Base-by-base conservation (phyloP, 2,329 filamentous ascomycete genomes). In the Fusarium mundagurra region DNA sequence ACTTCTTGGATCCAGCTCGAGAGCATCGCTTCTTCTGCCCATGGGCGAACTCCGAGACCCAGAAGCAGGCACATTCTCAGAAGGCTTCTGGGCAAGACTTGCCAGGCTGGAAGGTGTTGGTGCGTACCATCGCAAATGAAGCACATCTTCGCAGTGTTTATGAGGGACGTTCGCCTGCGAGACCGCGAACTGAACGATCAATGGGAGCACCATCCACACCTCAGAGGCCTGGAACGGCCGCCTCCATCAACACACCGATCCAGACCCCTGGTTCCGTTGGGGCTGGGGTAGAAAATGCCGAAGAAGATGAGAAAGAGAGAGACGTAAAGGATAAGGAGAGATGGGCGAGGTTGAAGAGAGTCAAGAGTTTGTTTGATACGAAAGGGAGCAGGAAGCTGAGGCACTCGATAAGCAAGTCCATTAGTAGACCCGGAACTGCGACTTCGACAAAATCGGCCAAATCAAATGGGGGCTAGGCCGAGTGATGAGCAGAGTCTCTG, bases 21-120 rank as follows among this genome's bases (percentile, higher is more conserved):
- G 92, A 95, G 80, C 94, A 96, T 81, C 90, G 94, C 70, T 93
- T 94, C 78, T 96, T 95, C 79, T 96, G 94, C 75, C 94, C 94
- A 2, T 96, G 94, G 94, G 88, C 92, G 67, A 94, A 91, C 75
- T 82, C 89, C 7, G 78, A 84, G 17, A 87, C 90, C 3, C 93
- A 95, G 80, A 90, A 84, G 80, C 70, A 79, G 64, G 64, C 77
- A 60, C 71, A 80, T 78, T 51, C 82, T 69, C 62, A 80, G 39
- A 79, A 82, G 18, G 82, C 79, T 50, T 78, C 77, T 5, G 83
- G 78, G 53, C 81, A 80, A 12, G 81, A 82, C 39, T 80, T 83
- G 74, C 81, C 89, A 0, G 90, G 86, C 2, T 92, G 90, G 90
- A 85, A 87, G 71, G 81, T 89, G 6, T 77, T 92, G 9, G 76